Base-by-base conservation (phyloP, 2,329 filamentous ascomycete genomes). In the Penicillium glabrum region DNA sequence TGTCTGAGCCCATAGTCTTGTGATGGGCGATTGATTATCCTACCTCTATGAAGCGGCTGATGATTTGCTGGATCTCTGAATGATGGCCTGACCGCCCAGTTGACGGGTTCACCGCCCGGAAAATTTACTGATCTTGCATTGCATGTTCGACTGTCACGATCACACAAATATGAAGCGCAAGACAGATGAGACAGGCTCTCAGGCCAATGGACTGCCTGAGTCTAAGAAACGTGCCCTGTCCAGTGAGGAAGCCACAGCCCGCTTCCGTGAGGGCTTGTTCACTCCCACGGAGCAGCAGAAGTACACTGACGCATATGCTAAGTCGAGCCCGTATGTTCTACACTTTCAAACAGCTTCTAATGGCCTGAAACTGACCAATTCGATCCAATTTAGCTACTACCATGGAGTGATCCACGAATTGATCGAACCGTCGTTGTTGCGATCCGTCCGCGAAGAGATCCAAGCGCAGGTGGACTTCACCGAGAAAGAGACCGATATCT, bases 401-500 rank as follows among this genome's bases (percentile, higher is more conserved):
- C 93, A 99, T 74, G 89, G 89, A 66, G 93, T 99, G 51, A 96
- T 99, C 70, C 82, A 86, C 65, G 80, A 85, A 53, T 81, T 99
- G 44, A 88, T 98, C 72, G 82, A 95, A 75, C 89, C 93, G 67
- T 75, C 81, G 47, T 87, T 99, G 19, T 85, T 99, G 46, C 93
- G 93, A 69, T 82, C 85, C 54, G 95, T 99, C 58, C 92, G 95
- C 71, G 79, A 84, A 69, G 95, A 99, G 79, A 93, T 98, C 75
- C 88, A 89, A 75, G 83, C 89, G 65, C 93, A 96, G 71, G 90
- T 99, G 65, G 88, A 90, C 65, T 99, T 99, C 79, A 97, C 95
- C 13, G 93, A 93, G 67, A 99, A 99, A 76, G 95, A 99, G 77
- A 99, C 95, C 47, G 95, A 99, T 75, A 99, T 99, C 68, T 99